These are phyloP conservation scores for Pyrenophora tritici-repentis DNA, from an alignment of 2,329 filamentous ascomycete species.

Conservation along the genomic window DNA sequence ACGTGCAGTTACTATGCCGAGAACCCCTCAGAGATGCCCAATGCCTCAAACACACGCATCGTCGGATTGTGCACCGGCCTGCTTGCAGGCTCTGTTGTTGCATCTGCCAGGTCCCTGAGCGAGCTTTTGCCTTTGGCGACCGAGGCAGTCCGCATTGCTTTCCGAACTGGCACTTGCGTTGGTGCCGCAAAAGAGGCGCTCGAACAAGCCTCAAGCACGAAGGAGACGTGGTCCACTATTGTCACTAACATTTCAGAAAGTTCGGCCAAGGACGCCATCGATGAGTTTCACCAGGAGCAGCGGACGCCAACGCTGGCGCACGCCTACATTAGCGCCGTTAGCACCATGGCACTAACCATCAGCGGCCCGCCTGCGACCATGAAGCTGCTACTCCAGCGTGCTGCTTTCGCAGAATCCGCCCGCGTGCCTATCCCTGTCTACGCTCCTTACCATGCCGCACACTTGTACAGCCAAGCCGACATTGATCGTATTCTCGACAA, in stretches of 20 bases:
- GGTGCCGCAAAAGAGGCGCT: slow-evolving; percentile 51
- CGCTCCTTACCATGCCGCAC: slow-evolving; percentile 64
- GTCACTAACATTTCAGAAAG: slow-evolving; percentile 62
- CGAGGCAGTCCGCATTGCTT: slow-evolving; percentile 68
- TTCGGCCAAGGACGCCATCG: slow-evolving; percentile 57
- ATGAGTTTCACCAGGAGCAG: slow-evolving; percentile 62
- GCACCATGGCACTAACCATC: slow-evolving; percentile 63
- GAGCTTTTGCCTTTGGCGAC: slow-evolving; percentile 66
- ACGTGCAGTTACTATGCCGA: slow-evolving; percentile 51
- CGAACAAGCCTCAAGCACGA: slow-evolving; percentile 59
- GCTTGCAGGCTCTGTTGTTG: slow-evolving; percentile 70
- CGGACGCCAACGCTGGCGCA: slow-evolving; percentile 55
- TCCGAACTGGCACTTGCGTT: slow-evolving; percentile 62
- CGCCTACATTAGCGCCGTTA: slow-evolving; percentile 64
- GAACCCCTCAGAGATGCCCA: slow-evolving; percentile 59
- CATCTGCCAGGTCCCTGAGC: slow-evolving; percentile 65
- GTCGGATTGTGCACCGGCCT: slow-evolving; percentile 72
- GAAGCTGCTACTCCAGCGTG: slow-evolving; percentile 57
- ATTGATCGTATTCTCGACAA: slow-evolving; percentile 57
- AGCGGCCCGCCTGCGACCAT: slow-evolving; percentile 62
- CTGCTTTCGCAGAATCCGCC: slow-evolving; percentile 56
- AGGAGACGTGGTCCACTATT: slow-evolving; percentile 70
- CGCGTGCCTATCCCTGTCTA: slow-evolving; percentile 60
- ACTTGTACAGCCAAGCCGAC: slow-evolving; percentile 58
- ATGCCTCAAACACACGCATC: slow-evolving; percentile 57